phyloP scores from a whole-genome alignment of 345 rosid species.

The Camelina hispida region DNA sequence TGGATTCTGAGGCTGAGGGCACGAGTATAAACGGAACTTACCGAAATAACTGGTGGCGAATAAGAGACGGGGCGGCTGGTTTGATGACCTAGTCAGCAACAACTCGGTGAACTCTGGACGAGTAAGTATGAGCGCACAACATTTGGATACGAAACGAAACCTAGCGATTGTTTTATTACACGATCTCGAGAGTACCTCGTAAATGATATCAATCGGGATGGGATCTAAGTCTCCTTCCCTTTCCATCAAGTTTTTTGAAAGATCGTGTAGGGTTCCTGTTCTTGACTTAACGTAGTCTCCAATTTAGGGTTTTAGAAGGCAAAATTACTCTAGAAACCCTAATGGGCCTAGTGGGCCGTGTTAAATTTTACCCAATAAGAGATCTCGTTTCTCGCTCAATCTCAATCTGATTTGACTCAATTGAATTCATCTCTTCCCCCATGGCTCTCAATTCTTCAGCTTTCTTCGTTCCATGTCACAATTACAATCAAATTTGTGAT shows the following conservation, averaged over 20 bases:
- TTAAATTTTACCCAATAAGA: conserved; percentile 6
- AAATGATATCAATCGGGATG: neutral
- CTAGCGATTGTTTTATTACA: neutral
- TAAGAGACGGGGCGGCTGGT: neutral
- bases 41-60: neutral
- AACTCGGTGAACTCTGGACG: neutral
- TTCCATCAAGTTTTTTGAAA: neutral
- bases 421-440: neutral
- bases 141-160: neutral
- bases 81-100: neutral
- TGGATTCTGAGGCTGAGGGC: neutral
- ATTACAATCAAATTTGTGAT: conserved; percentile 55
- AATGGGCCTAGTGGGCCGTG: conserved; percentile 2
- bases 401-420: neutral
- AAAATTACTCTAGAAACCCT: neutral
- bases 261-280: neutral
- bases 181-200: conserved; percentile 3
- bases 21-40: neutral
- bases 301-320: neutral
- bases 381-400: neutral
- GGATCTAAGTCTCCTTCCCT: neutral
- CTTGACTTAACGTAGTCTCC: neutral
- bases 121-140: neutral
- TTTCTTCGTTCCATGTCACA: conserved; percentile 41
- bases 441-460: conserved; percentile 11